phyloP scores from a whole-genome alignment of 2,329 filamentous ascomycete genomes.

The Cadophora sp. region DNA sequence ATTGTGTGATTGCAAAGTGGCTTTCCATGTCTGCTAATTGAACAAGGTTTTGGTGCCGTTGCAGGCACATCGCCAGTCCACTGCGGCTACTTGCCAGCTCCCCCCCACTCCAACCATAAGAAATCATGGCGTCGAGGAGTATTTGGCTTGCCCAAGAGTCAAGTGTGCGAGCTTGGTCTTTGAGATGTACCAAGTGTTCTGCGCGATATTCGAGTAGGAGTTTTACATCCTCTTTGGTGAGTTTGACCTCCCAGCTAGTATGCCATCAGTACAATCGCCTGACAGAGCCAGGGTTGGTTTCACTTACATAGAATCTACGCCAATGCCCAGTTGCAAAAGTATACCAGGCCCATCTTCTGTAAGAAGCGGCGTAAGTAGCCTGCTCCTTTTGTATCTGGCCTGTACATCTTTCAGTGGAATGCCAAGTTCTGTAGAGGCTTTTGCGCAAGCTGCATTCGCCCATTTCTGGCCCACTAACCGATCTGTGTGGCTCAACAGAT shows the following conservation, averaged over 20 bases:
- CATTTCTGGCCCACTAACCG: conserved; percentile 7
- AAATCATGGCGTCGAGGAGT: conserved; percentile 10
- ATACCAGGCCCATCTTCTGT: conserved; percentile 8
- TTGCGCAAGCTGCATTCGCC: conserved; percentile 15
- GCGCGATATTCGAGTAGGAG: conserved; percentile 19
- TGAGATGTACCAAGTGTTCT: conserved; percentile 10
- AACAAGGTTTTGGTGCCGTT: conserved; percentile 12
- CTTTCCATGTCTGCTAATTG: conserved; percentile 11
- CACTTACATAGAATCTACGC: conserved; percentile 20
- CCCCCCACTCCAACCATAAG: conserved; percentile 18
- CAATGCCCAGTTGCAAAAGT: conserved; percentile 13
- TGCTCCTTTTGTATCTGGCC: conserved; percentile 17
- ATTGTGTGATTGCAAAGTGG: conserved; percentile 18
- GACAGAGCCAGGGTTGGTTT: not conserved
- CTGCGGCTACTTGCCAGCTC: conserved; percentile 16
- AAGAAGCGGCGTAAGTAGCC: conserved; percentile 12
- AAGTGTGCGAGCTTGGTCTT: conserved; percentile 19
- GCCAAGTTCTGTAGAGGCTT: conserved; percentile 5
- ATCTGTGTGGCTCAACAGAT: conserved; percentile 9
- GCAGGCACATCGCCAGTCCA: conserved; percentile 13
- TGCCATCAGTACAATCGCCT: conserved; percentile 17
- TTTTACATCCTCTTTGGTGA: conserved; percentile 19
- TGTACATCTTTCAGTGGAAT: conserved; percentile 15
- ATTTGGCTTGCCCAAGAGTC: conserved; percentile 15
- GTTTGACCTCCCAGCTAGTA: conserved; percentile 18